A percentile compares a stretch with the other conserved stretches of the same genome.
Evolutionary conservation across 2,329 filamentous ascomycete genomes (phyloP).

Genomic region (Fusarium sp.): DNA sequence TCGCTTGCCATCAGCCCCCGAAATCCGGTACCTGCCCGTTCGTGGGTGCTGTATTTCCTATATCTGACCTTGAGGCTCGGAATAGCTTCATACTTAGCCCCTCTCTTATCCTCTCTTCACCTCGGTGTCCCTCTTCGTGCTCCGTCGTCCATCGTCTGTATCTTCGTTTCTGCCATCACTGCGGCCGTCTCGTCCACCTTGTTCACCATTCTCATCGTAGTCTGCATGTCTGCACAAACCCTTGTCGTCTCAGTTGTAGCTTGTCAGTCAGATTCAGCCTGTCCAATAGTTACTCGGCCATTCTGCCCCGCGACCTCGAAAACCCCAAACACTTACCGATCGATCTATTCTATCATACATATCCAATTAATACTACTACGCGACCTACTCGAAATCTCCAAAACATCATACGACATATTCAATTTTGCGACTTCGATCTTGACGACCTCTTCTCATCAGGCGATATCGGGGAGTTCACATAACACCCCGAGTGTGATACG

Average conservation of each 20-base stretch:
- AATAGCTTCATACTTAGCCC: constrained; percentile 43
- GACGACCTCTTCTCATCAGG: constrained; percentile 16
- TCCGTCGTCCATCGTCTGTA: constrained; percentile 16
- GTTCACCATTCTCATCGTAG: constrained; percentile 24
- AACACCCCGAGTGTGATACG: constrained; percentile 27
- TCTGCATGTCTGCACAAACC: constrained; percentile 18
- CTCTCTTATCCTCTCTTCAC: constrained; percentile 24
- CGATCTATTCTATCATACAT: constrained; percentile 24
- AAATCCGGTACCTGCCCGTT: constrained; percentile 35
- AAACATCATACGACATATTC: background rate
- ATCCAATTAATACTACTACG: constrained; percentile 22
- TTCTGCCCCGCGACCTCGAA: constrained; percentile 31
- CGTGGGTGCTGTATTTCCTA: constrained; percentile 34
- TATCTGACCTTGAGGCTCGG: constrained; percentile 41
- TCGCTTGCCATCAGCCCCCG: constrained; percentile 34
- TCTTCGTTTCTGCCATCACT: background rate
- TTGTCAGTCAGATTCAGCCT: constrained; percentile 27
- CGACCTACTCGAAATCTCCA: constrained; percentile 5
- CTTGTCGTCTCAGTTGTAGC: constrained; percentile 26
- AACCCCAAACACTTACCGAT: constrained; percentile 21
- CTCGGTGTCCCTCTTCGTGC: constrained; percentile 21
- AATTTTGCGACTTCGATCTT: constrained; percentile 18
- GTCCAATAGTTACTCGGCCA: constrained; percentile 22
- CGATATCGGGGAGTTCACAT: constrained; percentile 26
- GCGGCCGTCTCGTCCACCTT: constrained; percentile 8